These are phyloP conservation scores for Stemphylium beticola DNA, from an alignment of 2,329 filamentous ascomycete genomes.

Conservation along the genomic window DNA sequence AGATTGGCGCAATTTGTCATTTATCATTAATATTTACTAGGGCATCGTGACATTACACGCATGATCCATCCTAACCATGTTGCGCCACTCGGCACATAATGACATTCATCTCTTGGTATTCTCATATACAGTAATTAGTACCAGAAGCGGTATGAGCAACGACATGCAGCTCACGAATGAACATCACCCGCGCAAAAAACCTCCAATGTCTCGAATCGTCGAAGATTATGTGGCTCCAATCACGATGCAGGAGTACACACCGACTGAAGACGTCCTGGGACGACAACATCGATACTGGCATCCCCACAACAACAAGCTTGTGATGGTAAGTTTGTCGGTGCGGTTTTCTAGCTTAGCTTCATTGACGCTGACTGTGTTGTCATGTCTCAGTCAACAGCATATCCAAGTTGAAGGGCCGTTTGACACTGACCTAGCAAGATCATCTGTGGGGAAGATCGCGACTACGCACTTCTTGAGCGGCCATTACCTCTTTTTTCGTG, in stretches of 20 bases:
- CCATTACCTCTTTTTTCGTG: not conserved
- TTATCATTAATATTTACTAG: not conserved
- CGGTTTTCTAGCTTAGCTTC: conserved; percentile 1
- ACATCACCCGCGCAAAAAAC: not conserved
- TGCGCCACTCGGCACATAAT: not conserved
- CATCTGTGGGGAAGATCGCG: not conserved
- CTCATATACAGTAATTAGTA: not conserved
- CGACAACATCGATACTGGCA: not conserved
- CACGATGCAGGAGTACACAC: not conserved
- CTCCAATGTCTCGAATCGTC: not conserved
- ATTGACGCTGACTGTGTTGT: conserved; percentile 15
- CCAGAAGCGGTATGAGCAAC: not conserved
- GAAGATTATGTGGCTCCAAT: not conserved
- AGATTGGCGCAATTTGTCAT: not conserved
- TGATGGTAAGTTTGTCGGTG: conserved; percentile 10
- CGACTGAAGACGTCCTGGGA: not conserved
- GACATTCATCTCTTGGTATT: not conserved
- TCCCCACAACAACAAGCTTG: not conserved
- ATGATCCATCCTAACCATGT: not conserved
- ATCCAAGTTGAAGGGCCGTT: not conserved
- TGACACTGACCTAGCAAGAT: not conserved
- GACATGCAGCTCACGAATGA: not conserved
- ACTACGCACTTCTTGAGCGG: not conserved
- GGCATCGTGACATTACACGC: not conserved
- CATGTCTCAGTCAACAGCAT: conserved; percentile 22